Conservation (phyloP, 176 grass and related monocot species). For the Stipa capillata region DNA sequence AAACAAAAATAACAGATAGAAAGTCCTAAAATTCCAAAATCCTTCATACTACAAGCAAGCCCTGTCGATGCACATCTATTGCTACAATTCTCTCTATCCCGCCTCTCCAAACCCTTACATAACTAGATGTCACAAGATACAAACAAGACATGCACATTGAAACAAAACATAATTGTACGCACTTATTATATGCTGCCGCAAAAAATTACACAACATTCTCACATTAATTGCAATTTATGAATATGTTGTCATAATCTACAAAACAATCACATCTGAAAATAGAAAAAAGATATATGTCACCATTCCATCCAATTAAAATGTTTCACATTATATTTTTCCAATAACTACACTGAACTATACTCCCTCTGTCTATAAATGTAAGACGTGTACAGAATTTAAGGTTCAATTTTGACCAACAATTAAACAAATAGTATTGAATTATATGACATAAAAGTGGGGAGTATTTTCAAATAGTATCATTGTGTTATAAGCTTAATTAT, state of each 20-base stretch:
- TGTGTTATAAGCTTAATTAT: no score
- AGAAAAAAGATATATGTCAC: neutral
- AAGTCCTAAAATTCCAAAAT: neutral
- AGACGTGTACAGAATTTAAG: no score
- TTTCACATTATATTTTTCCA: neutral
- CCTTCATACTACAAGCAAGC: neutral
- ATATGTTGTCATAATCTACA: neutral
- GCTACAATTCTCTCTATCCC: neutral
- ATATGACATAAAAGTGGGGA: no score
- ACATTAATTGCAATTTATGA: neutral
- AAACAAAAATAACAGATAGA: neutral
- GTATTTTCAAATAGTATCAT: no score
- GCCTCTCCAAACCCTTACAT: neutral
- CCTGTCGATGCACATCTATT: neutral
- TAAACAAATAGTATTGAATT: no score
- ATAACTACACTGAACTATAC: neutral
- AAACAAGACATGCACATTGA: neutral
- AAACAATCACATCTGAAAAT: neutral
- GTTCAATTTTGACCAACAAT: no score
- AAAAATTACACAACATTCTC: neutral
- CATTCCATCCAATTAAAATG: neutral
- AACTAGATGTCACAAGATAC: neutral
- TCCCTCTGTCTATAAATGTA: no score
- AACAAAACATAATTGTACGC: neutral
- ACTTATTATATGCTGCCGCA: neutral